A percentile compares a stretch with the other conserved stretches of the same genome.
phyloP scores from a whole-genome alignment of 208 protist genomes.

The Leishmania tropica region DNA sequence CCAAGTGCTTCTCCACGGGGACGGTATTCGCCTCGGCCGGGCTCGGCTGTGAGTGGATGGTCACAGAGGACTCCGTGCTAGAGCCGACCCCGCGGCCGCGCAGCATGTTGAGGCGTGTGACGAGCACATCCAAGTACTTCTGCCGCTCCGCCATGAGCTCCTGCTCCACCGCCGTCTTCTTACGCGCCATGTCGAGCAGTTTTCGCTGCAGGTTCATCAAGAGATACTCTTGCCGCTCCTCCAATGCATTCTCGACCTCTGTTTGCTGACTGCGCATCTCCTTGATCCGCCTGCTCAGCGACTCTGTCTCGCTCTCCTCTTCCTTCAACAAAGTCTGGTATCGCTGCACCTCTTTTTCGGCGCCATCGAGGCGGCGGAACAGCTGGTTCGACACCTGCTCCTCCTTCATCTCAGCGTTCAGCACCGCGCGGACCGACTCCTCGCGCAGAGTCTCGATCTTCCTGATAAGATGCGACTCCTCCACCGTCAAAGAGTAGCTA shows the following conservation, averaged over 20 bases:
- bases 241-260: constrained; percentile 67
- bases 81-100: constrained; percentile 16
- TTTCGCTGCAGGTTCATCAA: constrained; percentile 72
- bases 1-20: background rate
- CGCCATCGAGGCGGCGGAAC: constrained; percentile 69
- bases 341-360: constrained; percentile 53
- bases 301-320: constrained; percentile 46
- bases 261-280: constrained; percentile 54
- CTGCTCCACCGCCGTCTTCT: constrained; percentile 70
- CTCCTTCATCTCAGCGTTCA: constrained; percentile 78
- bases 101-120: constrained; percentile 35
- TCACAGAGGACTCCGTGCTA: constrained; percentile 15
- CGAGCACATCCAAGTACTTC: constrained; percentile 63
- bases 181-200: constrained; percentile 57
- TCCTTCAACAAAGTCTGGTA: constrained; percentile 55
- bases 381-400: constrained; percentile 78
- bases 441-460: constrained; percentile 66
- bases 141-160: constrained; percentile 75
- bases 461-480: constrained; percentile 41
- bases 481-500: constrained; percentile 39
- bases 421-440: constrained; percentile 71
- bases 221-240: constrained; percentile 71
- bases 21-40: background rate
- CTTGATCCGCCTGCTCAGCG: constrained; percentile 50
- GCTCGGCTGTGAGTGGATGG: background rate